Conservation (phyloP, 2,329 filamentous ascomycete genomes). For the Colletotrichum liriopes region DNA sequence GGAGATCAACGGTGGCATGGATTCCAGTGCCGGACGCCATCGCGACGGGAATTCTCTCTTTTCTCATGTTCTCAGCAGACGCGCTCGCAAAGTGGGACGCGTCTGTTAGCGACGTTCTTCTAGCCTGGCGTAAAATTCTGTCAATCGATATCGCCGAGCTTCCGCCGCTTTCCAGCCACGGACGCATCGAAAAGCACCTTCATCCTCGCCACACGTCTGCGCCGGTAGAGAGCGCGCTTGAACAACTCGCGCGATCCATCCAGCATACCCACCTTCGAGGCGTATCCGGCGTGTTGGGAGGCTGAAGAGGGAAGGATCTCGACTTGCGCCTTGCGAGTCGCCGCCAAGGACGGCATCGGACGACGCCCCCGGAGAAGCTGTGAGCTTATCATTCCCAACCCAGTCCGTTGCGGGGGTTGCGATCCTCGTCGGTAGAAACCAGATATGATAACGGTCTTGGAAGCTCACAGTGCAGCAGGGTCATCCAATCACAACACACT, state of each 20-base stretch:
- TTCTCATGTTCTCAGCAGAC: background rate
- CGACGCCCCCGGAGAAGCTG: conserved; percentile 18
- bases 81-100: conserved; percentile 35
- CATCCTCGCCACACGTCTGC: background rate
- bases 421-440: conserved; percentile 7
- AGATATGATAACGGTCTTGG: conserved; percentile 22
- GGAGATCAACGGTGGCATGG: background rate
- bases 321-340: background rate
- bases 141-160: conserved; percentile 21
- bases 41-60: background rate
- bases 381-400: conserved; percentile 36
- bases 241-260: too few species aligned
- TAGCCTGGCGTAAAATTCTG: conserved; percentile 20
- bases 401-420: conserved; percentile 13
- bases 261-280: background rate
- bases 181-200: background rate
- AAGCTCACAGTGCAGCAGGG: conserved; percentile 24
- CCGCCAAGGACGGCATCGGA: conserved; percentile 16
- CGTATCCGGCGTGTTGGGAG: conserved; percentile 3
- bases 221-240: background rate
- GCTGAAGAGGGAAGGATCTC: background rate
- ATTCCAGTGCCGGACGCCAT: background rate
- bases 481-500: conserved; percentile 18
- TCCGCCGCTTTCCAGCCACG: background rate
- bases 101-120: conserved; percentile 7